Percentiles rank a stretch among this genome's conserved stretches.
Conservation (phyloP, 2,329 filamentous ascomycete species). For the Diaporthe australafricana region DNA sequence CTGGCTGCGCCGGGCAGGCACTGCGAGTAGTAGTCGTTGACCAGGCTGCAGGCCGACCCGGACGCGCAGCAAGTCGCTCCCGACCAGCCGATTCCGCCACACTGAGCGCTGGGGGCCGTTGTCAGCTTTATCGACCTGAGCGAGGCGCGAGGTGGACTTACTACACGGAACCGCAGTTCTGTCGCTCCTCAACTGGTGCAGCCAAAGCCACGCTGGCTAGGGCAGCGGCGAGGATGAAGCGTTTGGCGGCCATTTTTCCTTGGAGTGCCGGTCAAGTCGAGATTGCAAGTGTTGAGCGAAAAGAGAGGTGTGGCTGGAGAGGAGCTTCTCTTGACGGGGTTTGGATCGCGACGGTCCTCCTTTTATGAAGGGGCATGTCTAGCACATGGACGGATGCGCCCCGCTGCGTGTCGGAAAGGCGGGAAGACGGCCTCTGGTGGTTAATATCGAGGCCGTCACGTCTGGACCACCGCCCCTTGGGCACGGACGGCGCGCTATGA, state of each 20-base stretch:
- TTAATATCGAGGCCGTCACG: slow-evolving; percentile 3
- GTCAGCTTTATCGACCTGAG: slow-evolving; percentile 18
- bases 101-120: slow-evolving; percentile 48
- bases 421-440: slow-evolving; percentile 19
- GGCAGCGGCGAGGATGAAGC: slow-evolving; percentile 48
- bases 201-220: slow-evolving; percentile 52
- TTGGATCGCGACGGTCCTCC: background rate
- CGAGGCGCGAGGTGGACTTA: slow-evolving; percentile 39
- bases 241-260: slow-evolving; percentile 42
- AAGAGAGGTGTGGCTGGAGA: slow-evolving; percentile 31
- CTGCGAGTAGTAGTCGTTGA: slow-evolving; percentile 54
- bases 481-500: background rate
- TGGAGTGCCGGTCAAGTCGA: slow-evolving; percentile 8
- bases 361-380: slow-evolving; percentile 7
- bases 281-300: slow-evolving; percentile 16
- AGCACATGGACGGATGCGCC: background rate
- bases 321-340: background rate
- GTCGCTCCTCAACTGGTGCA: slow-evolving; percentile 55
- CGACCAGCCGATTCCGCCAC: slow-evolving; percentile 57
- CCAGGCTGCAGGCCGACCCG: slow-evolving; percentile 51
- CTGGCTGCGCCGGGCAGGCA: slow-evolving; percentile 45
- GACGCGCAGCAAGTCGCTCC: slow-evolving; percentile 58
- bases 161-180: slow-evolving; percentile 50
- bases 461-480: background rate
- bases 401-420: slow-evolving; percentile 21